Conservation (phyloP, 2,329 filamentous ascomycete species). For the Dactylellina cionopaga region DNA sequence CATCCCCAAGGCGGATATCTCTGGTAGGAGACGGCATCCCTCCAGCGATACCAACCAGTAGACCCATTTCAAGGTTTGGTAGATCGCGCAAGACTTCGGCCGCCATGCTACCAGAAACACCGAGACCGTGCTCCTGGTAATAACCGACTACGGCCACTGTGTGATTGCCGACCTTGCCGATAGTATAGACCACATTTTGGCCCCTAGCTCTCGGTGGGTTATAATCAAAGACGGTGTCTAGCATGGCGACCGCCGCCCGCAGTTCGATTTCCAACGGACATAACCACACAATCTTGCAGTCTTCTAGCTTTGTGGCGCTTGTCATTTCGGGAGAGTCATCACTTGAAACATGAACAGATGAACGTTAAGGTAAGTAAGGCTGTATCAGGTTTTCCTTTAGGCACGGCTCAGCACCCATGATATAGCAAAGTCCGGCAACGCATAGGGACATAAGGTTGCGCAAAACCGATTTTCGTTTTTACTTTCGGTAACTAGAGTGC, state of each 20-base stretch:
- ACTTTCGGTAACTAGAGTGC: too few species aligned
- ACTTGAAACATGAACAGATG: too few species aligned
- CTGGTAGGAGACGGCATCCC: conserved; percentile 32
- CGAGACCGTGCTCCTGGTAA: conserved; percentile 42
- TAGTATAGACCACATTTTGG: conserved; percentile 29
- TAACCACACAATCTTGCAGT: conserved; percentile 45
- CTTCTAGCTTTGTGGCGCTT: conserved; percentile 24
- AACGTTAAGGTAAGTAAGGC: too few species aligned
- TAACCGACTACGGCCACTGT: conserved; percentile 42
- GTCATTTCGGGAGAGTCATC: neutral
- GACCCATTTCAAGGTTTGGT: conserved; percentile 30
- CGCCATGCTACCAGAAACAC: conserved; percentile 39
- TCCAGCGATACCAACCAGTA: conserved; percentile 50
- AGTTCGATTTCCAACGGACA: conserved; percentile 44
- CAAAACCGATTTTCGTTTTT: too few species aligned
- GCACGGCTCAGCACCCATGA: too few species aligned
- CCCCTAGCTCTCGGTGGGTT: conserved; percentile 18
- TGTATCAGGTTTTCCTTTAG: too few species aligned
- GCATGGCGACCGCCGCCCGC: conserved; percentile 41
- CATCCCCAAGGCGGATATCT: conserved; percentile 47
- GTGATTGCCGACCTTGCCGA: conserved; percentile 36
- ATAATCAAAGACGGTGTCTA: conserved; percentile 36
- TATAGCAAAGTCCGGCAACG: too few species aligned
- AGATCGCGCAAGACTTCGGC: conserved; percentile 45
- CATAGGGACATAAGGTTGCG: too few species aligned